These are phyloP conservation scores for Eucalyptus albens DNA, from an alignment of 345 rosid species.

Conservation along the genomic window DNA sequence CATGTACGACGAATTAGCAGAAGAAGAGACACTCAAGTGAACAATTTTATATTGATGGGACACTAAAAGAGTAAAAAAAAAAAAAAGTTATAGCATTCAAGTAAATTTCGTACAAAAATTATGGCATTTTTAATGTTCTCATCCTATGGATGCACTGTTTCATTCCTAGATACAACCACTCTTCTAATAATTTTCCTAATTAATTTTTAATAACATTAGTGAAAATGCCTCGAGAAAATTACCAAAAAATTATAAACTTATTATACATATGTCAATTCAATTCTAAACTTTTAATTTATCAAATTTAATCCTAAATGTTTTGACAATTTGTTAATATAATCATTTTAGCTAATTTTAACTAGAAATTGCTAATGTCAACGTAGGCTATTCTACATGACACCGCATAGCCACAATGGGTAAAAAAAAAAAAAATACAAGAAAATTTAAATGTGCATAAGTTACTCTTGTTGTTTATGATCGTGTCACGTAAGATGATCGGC, in stretches of 20 bases:
- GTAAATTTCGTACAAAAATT: too few species aligned
- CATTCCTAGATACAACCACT: not conserved
- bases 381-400: fast-evolving
- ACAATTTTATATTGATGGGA: too few species aligned
- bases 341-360: not conserved
- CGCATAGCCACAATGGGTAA: fast-evolving
- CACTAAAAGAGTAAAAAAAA: not conserved
- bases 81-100: fast-evolving
- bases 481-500: fast-evolving
- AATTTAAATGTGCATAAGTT: not conserved
- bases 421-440: not conserved
- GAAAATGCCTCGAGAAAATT: not conserved
- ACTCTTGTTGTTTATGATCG: fast-evolving
- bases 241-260: not conserved
- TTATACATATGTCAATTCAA: fast-evolving
- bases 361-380: not conserved
- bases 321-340: not conserved
- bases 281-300: not conserved
- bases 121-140: too few species aligned
- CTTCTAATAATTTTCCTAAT: not conserved
- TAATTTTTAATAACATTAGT: not conserved
- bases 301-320: not conserved
- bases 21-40: too few species aligned
- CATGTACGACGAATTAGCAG: fast-evolving
- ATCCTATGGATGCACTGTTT: not conserved